A percentile compares a stretch with the other conserved stretches of the same genome.
These are phyloP conservation scores for Theileria sp. DNA, from an alignment of 169 alveolate species.

Conservation along the genomic window DNA sequence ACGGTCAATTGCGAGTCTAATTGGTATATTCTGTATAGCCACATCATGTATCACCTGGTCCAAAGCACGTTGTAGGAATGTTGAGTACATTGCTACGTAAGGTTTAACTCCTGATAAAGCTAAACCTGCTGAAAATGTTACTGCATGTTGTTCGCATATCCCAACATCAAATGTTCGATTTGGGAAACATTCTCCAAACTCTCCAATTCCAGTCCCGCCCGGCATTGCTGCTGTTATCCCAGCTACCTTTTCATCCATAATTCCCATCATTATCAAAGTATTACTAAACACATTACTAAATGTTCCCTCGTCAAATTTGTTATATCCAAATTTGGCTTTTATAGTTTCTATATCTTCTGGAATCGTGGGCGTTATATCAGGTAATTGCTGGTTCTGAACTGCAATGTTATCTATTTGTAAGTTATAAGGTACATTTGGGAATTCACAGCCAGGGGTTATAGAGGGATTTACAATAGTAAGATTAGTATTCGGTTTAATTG, in stretches of 20 bases:
- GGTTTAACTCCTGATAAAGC: conserved; percentile 79
- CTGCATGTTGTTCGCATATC: conserved; percentile 88
- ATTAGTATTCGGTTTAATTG: conserved; percentile 50
- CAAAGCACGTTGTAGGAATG: conserved; percentile 85
- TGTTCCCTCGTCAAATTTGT: conserved; percentile 31
- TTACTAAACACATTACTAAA: conserved; percentile 72
- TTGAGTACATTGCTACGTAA: conserved; percentile 78
- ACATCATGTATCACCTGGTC: conserved; percentile 84
- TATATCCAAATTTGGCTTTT: neutral
- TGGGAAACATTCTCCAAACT: conserved; percentile 69
- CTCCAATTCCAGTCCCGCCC: conserved; percentile 81
- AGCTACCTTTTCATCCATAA: conserved; percentile 64
- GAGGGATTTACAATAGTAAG: neutral
- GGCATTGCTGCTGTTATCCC: conserved; percentile 85
- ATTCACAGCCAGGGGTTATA: neutral
- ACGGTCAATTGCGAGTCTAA: conserved; percentile 74
- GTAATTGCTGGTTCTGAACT: neutral
- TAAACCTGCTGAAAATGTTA: conserved; percentile 83
- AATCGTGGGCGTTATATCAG: neutral
- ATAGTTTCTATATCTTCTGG: neutral
- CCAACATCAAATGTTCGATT: conserved; percentile 85
- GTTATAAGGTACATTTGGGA: neutral
- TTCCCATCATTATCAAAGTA: conserved; percentile 69
- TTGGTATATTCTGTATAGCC: conserved; percentile 77
- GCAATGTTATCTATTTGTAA: neutral